Evolutionary conservation across 305 asterid genomes (phyloP).

Genomic region (Striga hermonthica): DNA sequence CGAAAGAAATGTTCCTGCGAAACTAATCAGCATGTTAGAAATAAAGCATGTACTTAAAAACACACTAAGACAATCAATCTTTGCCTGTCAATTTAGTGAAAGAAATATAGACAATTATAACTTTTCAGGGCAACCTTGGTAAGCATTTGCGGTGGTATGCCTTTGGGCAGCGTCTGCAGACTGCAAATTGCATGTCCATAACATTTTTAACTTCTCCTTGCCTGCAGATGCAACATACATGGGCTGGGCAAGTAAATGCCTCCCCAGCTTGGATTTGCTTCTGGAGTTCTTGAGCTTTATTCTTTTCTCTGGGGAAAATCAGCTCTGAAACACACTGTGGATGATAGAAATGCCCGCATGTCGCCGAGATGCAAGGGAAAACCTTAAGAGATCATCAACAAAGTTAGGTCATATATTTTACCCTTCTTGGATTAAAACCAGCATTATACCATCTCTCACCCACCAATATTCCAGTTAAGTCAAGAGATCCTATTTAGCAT

Average conservation of each 20-base stretch:
- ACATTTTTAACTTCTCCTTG: constrained; percentile 55
- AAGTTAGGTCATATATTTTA: constrained; percentile 25
- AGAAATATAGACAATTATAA: constrained; percentile 17
- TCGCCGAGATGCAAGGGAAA: constrained; percentile 74
- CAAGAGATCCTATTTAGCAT: no score
- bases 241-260: constrained; percentile 72
- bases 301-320: constrained; percentile 45
- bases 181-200: constrained; percentile 57
- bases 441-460: not conserved
- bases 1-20: constrained; percentile 50
- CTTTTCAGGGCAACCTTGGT: constrained; percentile 50
- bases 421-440: constrained; percentile 11
- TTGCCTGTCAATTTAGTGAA: constrained; percentile 19
- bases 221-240: constrained; percentile 53
- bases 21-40: constrained; percentile 25
- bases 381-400: constrained; percentile 43
- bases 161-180: constrained; percentile 78
- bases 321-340: constrained; percentile 57
- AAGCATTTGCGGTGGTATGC: constrained; percentile 77
- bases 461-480: not conserved
- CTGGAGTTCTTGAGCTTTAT: constrained; percentile 40
- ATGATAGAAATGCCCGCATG: constrained; percentile 73
- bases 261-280: constrained; percentile 54
- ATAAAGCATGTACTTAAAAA: constrained; percentile 19
- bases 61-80: not conserved